These are phyloP conservation scores for Candida gigantensis DNA, from an alignment of 1,139 yeast species.

Conservation along the genomic window DNA sequence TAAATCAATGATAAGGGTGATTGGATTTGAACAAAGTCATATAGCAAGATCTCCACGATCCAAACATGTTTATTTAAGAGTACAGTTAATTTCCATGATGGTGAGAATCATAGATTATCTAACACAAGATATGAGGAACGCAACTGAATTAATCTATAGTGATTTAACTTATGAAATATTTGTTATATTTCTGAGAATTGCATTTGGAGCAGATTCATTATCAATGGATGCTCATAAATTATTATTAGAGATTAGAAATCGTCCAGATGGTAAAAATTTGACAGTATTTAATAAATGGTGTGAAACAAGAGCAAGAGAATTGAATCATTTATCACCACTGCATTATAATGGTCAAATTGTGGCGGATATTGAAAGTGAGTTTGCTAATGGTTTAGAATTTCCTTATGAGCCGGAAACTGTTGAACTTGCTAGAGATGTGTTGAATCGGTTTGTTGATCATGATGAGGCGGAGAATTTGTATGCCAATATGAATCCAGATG, in stretches of 20 bases:
- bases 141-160: conserved; percentile 37
- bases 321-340: conserved; percentile 29
- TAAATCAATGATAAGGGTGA: conserved; percentile 44
- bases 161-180: conserved; percentile 50
- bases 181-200: conserved; percentile 57
- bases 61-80: conserved; percentile 37
- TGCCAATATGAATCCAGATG: conserved; percentile 57
- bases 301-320: conserved; percentile 42
- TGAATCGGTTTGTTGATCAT: conserved; percentile 68
- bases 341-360: conserved; percentile 16
- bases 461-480: conserved; percentile 81
- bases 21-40: conserved; percentile 54
- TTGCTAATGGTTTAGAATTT: conserved; percentile 60
- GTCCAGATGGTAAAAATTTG: conserved; percentile 18
- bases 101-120: conserved; percentile 36
- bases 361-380: conserved; percentile 41
- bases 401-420: conserved; percentile 64
- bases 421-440: conserved; percentile 69
- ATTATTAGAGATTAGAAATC: conserved; percentile 28
- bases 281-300: conserved; percentile 44
- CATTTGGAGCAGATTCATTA: conserved; percentile 51
- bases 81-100: conserved; percentile 43
- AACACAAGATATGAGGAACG: conserved; percentile 28
- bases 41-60: conserved; percentile 52
- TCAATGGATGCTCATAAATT: conserved; percentile 37